Base-by-base conservation (phyloP, 2,329 filamentous ascomycete genomes). In the Cercospora citrullina region DNA sequence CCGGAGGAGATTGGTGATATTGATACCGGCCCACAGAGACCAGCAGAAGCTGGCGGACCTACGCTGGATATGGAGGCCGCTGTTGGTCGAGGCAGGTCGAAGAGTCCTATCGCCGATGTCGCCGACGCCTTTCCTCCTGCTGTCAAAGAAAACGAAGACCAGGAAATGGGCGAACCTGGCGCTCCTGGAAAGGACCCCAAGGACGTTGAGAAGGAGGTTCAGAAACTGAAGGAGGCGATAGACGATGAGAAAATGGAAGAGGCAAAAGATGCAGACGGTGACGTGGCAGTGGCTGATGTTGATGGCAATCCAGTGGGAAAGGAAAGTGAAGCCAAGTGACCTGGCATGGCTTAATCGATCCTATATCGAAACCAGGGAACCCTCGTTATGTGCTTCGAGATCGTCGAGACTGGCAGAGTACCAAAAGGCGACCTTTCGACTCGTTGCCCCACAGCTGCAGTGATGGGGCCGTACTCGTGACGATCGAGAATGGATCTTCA, bases 1-100 rank as follows among this genome's bases (percentile, higher is more conserved):
- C 95, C 95, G 0, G 88, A 92, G 31, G 86, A 92, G 73, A 91
- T 98, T 61, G 94, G 94, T 4, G 88, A 93, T 68, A 89, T 92
- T 73, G 95, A 99, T 77, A 91, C 92, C 72, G 95, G 95, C 0
- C 89, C 91, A 9, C 94, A 84, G 92, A 42, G 62, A 26, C 48
- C 77, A 14, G 64, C 53, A 18, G 66, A 36, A 5, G 59, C 51
- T 16, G 55, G 58, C 23, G 60, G 61, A 21, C 63, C 68, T 57
- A 67, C 70, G 4, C 72, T 82, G 18, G 79, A 82, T 67, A 75
- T 82, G 68, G 79, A 82, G 58, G 79, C 79, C 58, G 80, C 81
- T 6, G 76, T 81, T 10, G 81, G 80, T 2, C 69, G 78, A 33
- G 69, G 68, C 14, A 67, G 73, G 48, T 71, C 65, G 31, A 76